Evolutionary conservation across 2,329 filamentous ascomycete species (phyloP).

Genomic region (Aspergillus neoniger): DNA sequence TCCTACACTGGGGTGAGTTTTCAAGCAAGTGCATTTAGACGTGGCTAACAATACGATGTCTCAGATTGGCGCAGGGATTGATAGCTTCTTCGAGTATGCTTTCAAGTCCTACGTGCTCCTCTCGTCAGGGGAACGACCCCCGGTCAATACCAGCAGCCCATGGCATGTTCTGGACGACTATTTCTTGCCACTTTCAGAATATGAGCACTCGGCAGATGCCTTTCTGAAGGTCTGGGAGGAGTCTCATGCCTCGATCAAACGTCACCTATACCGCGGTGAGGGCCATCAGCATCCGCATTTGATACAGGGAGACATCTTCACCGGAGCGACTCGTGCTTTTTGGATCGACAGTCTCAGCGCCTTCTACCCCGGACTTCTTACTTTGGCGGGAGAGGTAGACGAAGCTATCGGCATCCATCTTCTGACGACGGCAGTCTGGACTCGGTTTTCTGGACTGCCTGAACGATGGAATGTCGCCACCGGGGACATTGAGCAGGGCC

Average conservation of each 20-base stretch:
- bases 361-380: slow-evolving; percentile 88
- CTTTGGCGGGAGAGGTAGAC: slow-evolving; percentile 83
- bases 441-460: slow-evolving; percentile 86
- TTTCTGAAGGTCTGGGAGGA: slow-evolving; percentile 84
- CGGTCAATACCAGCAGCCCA: slow-evolving; percentile 41
- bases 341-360: slow-evolving; percentile 97
- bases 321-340: slow-evolving; percentile 82
- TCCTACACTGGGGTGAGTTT: slow-evolving; percentile 70
- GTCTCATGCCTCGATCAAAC: slow-evolving; percentile 82
- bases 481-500: slow-evolving; percentile 78
- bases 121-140: slow-evolving; percentile 64
- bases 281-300: slow-evolving; percentile 86
- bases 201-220: slow-evolving; percentile 71
- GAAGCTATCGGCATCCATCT: slow-evolving; percentile 89
- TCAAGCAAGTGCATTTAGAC: neutral
- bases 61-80: slow-evolving; percentile 86
- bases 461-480: slow-evolving; percentile 90
- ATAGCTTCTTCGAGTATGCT: slow-evolving; percentile 98
- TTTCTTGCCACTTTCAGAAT: slow-evolving; percentile 63
- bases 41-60: slow-evolving; percentile 15
- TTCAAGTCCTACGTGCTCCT: slow-evolving; percentile 91
- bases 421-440: slow-evolving; percentile 91
- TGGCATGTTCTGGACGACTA: slow-evolving; percentile 61
- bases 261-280: slow-evolving; percentile 79
- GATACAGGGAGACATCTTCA: slow-evolving; percentile 83